Base-by-base conservation (phyloP, 352 stramenopile genomes). In the Phytopythium ostracodes region DNA sequence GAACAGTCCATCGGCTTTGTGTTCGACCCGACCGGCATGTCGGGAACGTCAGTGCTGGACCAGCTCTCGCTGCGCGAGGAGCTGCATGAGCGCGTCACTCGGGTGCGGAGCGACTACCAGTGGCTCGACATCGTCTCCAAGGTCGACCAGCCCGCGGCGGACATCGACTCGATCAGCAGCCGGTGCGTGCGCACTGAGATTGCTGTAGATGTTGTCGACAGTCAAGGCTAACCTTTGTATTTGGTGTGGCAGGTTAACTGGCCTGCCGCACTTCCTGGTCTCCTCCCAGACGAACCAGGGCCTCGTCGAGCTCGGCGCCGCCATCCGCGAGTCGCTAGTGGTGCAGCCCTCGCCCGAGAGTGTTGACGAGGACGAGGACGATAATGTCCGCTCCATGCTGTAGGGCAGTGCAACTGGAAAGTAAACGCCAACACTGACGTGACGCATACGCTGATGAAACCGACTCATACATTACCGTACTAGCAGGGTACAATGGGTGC, bases 101-200 rank as follows among this genome's bases (percentile, higher is more conserved):
- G 63, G 25, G 65, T 60, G 31, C 73, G 81, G 10, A 68, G 72
- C 18, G 60, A 83, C 42, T 75, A 80, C 66, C 74, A 78, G 64
- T 95, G 87, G 87, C 71, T 95, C 54, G 87, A 95, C 70, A 90
- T 95, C 67, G 79, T 95, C 36, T 95, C 87, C 60, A 94, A 95
- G 57, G 81, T 87, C 50, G 87, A 95, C 63, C 70, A 92, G 56
- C 74, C 72, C 15, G 73, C 76, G 33, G 65, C 71, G 8, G 83
- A 81, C 51, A 61, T 77, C 18, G 46, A 54, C 14, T 63, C 63
- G 51, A 68, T 92, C 27, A 63, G 76, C 59, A 36, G 62, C 2
- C 64, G 75, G 71, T 89, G 62, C 42, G 62, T 50, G n/a, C n/a
- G 17, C 20, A 49, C 31, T 15, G 15, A 43, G 0, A 3, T 27